Evolutionary conservation across 257 asterid species (phyloP), one percentile per base, ranked within the genome.

Genomic region (Solanum piurae): DNA sequence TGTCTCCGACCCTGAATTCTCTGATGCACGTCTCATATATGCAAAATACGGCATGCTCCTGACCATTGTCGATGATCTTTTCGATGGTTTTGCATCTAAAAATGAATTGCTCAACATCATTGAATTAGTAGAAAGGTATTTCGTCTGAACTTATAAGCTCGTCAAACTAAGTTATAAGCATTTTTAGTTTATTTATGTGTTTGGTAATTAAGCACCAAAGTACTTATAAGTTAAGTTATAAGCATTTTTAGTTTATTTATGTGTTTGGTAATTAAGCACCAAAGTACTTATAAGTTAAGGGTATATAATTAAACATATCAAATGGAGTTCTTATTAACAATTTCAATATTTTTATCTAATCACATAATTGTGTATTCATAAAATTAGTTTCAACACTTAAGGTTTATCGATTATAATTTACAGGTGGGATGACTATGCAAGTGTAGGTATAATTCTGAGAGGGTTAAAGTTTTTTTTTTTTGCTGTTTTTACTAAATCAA

Each of bases 21-120:
- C 88, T 1, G 89, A 90, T 4, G 92, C 91, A 64, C 94, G 96
- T 77, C 31, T 86, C 37, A 75, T 87, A 8, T 88, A 25, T 69
- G 92, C 92, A 62, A 83, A 92, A 73, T 73, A 37, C 36, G 27
- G 29, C 29, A 84, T 87, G 36, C 91, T 93, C 12, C 64, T 90
- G 4, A 88, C 91, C 37, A 31, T 88, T 2, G 55, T 91, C 3
- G 94, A 93, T 89, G 96, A 92, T 85, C 86, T 93, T 18, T 91
- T 92, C 4, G 96, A 93, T 86, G 85, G 37, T 42, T 83, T 82
- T 66, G 94, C 89, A 34, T 86, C 93, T 2, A 89, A 80, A 88
- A 92, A 88, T 44, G 94, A 93, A 74, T 23, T 74, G 31, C 52
- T 36, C 52, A 37, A 74, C 83, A 74, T 74, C 31, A 20, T 74